Evolutionary conservation across 192 early-diverging fungal genomes (phyloP), one percentile per base, ranked within the genome.

Genomic region (Coemansia sp.): DNA sequence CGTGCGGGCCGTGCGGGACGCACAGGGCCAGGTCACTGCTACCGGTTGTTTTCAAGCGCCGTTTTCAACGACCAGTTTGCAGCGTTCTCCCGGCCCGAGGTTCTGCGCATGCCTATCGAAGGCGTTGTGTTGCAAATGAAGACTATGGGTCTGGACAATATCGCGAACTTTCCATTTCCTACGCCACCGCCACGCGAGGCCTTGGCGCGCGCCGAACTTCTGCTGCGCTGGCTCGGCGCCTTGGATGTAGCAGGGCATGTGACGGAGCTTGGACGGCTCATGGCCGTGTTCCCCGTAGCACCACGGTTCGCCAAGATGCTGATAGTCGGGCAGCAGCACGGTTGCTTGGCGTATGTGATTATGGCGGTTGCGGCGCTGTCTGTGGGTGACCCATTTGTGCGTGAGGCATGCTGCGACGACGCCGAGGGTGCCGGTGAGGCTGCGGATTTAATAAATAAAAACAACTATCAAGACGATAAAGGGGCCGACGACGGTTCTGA

Each of bases 51-150:
- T 73, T 93, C 91, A 33, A 94, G 92, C 19, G 93, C 94, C 1
- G 95, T 98, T 0, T 98, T 93, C 73, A 88, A 93, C 60, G 88
- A 94, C 66, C 87, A 96, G 60, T 98, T 98, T 76, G 74, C 82
- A 17, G 81, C 84, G 54, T 95, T 95, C 74, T 90, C 92, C 0
- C 85, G 85, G 66, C 95, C 95, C 10, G 96, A 98, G 75, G 95
- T 98, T 59, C 75, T 93, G 73, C 85, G 92, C 50, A 91, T 96
- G 82, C 95, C 97, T 3, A 96, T 99, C 54, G 94, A 97, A 74
- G 94, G 92, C 53, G 94, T 98, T 10, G 93, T 98, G 7, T 83
- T 99, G 52, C 92, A 93, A 67, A 98, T 99, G 96, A 99, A 99
- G 83, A 79, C 89, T 19, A 99, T 99, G 96, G 88, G 91, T 62